These are phyloP conservation scores for Liriodendron chinense DNA, from an alignment of 164 flowering plant species.

Conservation along the genomic window DNA sequence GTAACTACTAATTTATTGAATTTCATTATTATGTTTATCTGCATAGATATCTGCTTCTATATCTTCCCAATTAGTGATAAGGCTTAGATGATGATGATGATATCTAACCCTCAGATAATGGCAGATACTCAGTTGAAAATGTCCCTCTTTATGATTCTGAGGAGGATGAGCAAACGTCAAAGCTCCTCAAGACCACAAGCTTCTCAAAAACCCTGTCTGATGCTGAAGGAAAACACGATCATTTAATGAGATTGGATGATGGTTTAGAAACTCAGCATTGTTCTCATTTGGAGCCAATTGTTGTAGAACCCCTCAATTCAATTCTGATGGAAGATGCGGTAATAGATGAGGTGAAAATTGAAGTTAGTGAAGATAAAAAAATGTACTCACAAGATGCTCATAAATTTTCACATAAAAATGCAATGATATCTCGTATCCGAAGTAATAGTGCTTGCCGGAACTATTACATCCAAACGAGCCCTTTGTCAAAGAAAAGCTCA, in stretches of 20 bases:
- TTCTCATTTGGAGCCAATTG: conserved; percentile 28
- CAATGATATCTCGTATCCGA: conserved; percentile 46
- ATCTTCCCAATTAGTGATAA: too few species aligned
- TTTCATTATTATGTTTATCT: too few species aligned
- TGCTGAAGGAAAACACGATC: conserved; percentile 16
- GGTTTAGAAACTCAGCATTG: conserved; percentile 18
- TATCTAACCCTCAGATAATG: neutral
- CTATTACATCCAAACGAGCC: conserved; percentile 39
- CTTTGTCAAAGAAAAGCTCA: conserved; percentile 43
- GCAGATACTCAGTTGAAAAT: conserved; percentile 83
- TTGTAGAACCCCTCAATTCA: conserved; percentile 31
- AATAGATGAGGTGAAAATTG: conserved; percentile 33
- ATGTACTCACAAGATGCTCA: conserved; percentile 29
- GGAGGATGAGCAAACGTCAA: conserved; percentile 67
- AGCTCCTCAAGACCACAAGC: conserved; percentile 27
- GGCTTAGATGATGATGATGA: too few species aligned
- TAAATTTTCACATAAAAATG: conserved; percentile 44
- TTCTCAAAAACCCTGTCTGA: conserved; percentile 18
- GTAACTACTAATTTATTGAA: too few species aligned
- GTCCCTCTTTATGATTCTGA: conserved; percentile 93
- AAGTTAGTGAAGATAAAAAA: conserved; percentile 32
- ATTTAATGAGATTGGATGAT: conserved; percentile 24
- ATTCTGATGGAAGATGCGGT: conserved; percentile 32
- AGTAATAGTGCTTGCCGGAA: conserved; percentile 51
- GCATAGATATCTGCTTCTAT: too few species aligned